phyloP scores from a whole-genome alignment of 2,329 filamentous ascomycete genomes.

The Sarocladium kiliense region DNA sequence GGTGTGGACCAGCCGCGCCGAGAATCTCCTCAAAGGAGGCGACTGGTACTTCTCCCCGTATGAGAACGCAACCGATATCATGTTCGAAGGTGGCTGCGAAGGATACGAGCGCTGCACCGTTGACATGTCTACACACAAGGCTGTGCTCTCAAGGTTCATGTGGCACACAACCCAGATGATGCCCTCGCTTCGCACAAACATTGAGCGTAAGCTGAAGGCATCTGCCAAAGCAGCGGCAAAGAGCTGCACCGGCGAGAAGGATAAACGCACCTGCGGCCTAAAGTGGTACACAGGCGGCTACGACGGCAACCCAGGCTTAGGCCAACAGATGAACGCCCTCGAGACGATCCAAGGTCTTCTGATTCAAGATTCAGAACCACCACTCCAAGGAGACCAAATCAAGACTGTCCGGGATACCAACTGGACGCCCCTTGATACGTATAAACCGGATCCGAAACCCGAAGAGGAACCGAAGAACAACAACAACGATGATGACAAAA shows the following conservation, averaged over 20 bases:
- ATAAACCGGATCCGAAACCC: not conserved
- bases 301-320: constrained; percentile 51
- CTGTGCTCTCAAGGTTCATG: constrained; percentile 60
- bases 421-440: constrained; percentile 15
- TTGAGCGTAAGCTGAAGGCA: constrained; percentile 43
- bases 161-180: constrained; percentile 52
- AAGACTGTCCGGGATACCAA: constrained; percentile 31
- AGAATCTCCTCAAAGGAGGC: constrained; percentile 46
- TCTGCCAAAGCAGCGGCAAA: constrained; percentile 51
- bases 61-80: constrained; percentile 49
- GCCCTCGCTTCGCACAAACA: constrained; percentile 43
- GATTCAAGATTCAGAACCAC: constrained; percentile 34
- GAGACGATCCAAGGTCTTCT: constrained; percentile 59
- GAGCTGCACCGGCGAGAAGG: constrained; percentile 50
- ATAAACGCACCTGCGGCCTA: constrained; percentile 52
- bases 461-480: not conserved
- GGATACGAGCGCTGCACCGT: constrained; percentile 47
- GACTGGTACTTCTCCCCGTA: constrained; percentile 50
- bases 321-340: constrained; percentile 61
- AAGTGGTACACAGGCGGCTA: constrained; percentile 56
- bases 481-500: not conserved
- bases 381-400: constrained; percentile 43
- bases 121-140: constrained; percentile 66
- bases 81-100: constrained; percentile 66
- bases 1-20: constrained; percentile 49